phyloP scores from a whole-genome alignment of 129 eudicot species.

The Flaveria bidentis region DNA sequence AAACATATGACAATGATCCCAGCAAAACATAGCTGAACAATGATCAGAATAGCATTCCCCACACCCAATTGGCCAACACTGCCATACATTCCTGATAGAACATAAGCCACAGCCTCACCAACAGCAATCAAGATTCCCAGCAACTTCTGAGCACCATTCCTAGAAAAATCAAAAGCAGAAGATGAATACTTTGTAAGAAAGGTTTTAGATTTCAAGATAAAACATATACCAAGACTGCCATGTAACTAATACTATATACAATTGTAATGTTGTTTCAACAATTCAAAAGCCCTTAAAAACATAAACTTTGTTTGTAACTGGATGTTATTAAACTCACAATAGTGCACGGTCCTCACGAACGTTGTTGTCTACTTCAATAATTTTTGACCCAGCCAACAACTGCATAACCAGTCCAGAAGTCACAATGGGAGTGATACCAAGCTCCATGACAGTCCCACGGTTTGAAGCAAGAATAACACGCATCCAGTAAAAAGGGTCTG shows the following conservation, averaged over 20 bases:
- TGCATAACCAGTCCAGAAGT: slow-evolving; percentile 56
- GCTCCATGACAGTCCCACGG: slow-evolving; percentile 63
- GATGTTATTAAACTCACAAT: slow-evolving; percentile 38
- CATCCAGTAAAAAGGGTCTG: slow-evolving; percentile 70
- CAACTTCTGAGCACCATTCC: slow-evolving; percentile 85
- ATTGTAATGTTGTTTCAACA: not conserved
- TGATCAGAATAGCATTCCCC: slow-evolving; percentile 71
- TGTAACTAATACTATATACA: not conserved
- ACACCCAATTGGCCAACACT: slow-evolving; percentile 86
- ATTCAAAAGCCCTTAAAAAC: not conserved
- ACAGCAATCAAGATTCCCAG: slow-evolving; percentile 68
- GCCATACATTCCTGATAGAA: slow-evolving; percentile 70
- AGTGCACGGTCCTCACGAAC: slow-evolving; percentile 64
- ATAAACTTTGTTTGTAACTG: not conserved
- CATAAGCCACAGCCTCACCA: slow-evolving; percentile 74
- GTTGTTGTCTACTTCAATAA: slow-evolving; percentile 49
- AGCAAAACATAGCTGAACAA: slow-evolving; percentile 71
- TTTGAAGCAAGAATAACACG: slow-evolving; percentile 61
- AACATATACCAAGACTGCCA: not conserved
- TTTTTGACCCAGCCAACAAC: slow-evolving; percentile 43
- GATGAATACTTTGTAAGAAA: not conserved
- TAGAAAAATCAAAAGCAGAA: slow-evolving; percentile 17
- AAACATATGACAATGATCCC: slow-evolving; percentile 58
- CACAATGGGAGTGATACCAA: slow-evolving; percentile 54
- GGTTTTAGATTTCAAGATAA: not conserved